Evolutionary conservation across 306 rosid genomes (phyloP), one percentile per base, ranked within the genome.

Genomic region (Pterocarpus macrocarpus): DNA sequence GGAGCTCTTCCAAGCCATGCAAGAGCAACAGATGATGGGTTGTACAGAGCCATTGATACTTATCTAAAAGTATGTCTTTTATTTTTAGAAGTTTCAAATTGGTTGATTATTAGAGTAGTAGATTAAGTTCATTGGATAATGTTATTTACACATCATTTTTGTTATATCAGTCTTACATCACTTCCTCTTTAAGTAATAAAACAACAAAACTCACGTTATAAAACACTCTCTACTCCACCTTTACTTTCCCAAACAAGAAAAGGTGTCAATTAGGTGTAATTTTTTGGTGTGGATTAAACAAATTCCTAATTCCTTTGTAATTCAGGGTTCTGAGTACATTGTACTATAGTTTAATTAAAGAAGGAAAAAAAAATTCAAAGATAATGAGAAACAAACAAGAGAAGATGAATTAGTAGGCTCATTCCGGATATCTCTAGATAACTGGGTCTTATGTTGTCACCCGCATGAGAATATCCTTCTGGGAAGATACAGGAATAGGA

Each of bases 21-120:
- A 0, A 92, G 99, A 53, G 90, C 96, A 16, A 73, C 89, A 2
- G 93, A 95, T 32, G 99, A 95, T 80, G 99, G 97, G 2, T 80
- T 95, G 72, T 95, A 95, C 83, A 85, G 99, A 82, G 97, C 97
- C 92, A 77, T 95, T 84, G 99, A 95, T 73, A 95, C 99, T 13
- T 95, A 90, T 73, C 97, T 95, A 6, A 95, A 95, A 78, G 99
- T 93, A 86, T 77, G 87, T 70, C 15, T 71, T 69, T 59, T 3
- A 28, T 12, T 47, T n/a, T 80, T n/a, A 1, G 0, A 33, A 15
- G 38, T 57, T 49, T 30, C 72, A 22, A 15, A 62, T 13, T 55
- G 14, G 62, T 75, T 71, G 9, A 34, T 22, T 50, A 4, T 62
- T 65, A 59, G 47, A 35, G 0, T 35, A 53, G 59, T 53, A 53